phyloP scores from a whole-genome alignment of 2,329 filamentous ascomycete genomes.

The Pyrenochaeta sp. region DNA sequence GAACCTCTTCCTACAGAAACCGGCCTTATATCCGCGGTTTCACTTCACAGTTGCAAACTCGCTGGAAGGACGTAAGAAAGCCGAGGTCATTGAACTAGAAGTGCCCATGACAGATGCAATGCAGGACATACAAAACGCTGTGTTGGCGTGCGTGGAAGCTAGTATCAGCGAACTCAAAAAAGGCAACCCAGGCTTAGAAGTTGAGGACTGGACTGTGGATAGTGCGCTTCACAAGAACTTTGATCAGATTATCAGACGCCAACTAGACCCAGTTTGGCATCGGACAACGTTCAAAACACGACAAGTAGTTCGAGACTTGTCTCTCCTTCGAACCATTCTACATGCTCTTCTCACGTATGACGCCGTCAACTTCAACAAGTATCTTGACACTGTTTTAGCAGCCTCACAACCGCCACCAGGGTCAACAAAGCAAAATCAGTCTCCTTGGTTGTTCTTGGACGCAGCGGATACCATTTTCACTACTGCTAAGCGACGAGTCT shows the following conservation, averaged over 20 bases:
- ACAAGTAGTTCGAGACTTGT: constrained; percentile 91
- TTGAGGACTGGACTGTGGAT: constrained; percentile 97
- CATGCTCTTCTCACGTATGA: constrained; percentile 85
- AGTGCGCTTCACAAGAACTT: constrained; percentile 93
- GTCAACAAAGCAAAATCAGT: constrained; percentile 86
- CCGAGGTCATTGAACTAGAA: constrained; percentile 96
- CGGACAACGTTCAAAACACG: constrained; percentile 93
- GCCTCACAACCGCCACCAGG: constrained; percentile 89
- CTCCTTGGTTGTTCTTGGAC: constrained; percentile 95
- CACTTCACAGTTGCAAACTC: constrained; percentile 90
- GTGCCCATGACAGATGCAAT: constrained; percentile 95
- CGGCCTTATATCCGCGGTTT: constrained; percentile 91
- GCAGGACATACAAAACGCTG: constrained; percentile 90
- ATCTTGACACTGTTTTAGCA: constrained; percentile 92
- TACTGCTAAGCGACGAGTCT: constrained; percentile 86
- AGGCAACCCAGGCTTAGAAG: constrained; percentile 85
- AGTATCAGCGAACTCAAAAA: constrained; percentile 95
- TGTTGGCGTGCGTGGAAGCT: constrained; percentile 94
- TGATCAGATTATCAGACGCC: constrained; percentile 84
- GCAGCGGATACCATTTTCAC: constrained; percentile 94
- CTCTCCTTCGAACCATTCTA: constrained; percentile 81
- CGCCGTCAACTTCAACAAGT: constrained; percentile 88
- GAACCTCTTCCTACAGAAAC: constrained; percentile 88
- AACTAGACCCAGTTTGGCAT: constrained; percentile 97
- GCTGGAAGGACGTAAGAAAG: constrained; percentile 88